These are phyloP conservation scores for Pluteus cervinus DNA, from an alignment of 768 basidiomycete species.

Conservation along the genomic window DNA sequence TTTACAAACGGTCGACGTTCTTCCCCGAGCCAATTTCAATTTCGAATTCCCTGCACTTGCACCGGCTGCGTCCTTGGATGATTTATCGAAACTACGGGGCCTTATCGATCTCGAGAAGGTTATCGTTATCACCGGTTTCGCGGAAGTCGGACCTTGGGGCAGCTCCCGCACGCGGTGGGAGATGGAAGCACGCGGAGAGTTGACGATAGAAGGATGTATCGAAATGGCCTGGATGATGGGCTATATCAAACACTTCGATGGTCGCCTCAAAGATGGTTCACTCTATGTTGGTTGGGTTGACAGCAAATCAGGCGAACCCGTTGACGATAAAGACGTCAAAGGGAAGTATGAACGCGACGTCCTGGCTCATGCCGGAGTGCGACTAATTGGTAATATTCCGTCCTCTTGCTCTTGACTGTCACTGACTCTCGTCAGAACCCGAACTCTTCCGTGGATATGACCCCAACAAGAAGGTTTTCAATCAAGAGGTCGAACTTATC, in stretches of 20 bases:
- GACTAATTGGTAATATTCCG: conserved; percentile 75
- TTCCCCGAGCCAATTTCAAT: conserved; percentile 97
- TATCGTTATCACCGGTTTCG: conserved; percentile 92
- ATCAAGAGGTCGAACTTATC: conserved; percentile 93
- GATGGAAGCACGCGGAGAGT: conserved; percentile 97
- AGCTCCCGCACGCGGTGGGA: conserved; percentile 98
- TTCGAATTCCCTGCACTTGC: conserved; percentile 92
- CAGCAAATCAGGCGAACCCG: conserved; percentile 84
- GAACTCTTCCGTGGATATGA: conserved; percentile 98
- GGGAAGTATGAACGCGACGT: conserved; percentile 95
- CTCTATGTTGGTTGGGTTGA: conserved; percentile 99
- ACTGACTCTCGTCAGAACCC: conserved; percentile 56
- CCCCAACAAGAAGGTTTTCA: conserved; percentile 95
- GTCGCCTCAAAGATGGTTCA: conserved; percentile 87
- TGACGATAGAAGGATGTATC: conserved; percentile 96
- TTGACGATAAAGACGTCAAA: conserved; percentile 96
- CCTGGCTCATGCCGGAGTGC: conserved; percentile 83
- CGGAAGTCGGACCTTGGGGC: conserved; percentile 98
- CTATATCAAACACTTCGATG: conserved; percentile 97
- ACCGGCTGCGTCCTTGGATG: conserved; percentile 54
- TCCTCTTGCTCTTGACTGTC: conserved; percentile 1
- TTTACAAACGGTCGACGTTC: conserved; percentile 86
- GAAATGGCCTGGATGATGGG: conserved; percentile 99
- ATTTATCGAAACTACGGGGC: conserved; percentile 77
- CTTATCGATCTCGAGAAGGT: conserved; percentile 95